Base-by-base conservation (phyloP, 108 stramenopile genomes). In the Cyclotella baltica region DNA sequence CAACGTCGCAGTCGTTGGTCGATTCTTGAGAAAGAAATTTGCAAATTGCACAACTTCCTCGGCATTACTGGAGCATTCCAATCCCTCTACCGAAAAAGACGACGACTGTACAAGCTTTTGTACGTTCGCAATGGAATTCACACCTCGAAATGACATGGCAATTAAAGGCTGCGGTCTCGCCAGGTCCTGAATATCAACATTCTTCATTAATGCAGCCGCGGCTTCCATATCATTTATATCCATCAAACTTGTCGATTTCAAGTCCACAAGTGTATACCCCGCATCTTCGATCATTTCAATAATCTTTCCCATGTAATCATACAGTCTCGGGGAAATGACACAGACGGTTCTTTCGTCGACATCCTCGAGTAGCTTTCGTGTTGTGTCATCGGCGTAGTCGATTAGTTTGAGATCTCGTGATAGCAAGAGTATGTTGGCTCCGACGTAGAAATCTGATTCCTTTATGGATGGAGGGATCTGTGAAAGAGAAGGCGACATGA, bases 1-100 rank as follows among this genome's bases (percentile, higher is more conserved):
- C 18, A 89, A 85, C 4, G 88, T 89, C 0, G 92, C 90, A 16
- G 92, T 89, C 18, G 80, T 70, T 27, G 27, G 34, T 1, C 43
- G 66, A 22, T 38, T 1, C 38, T 40, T 56, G 27, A 68, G 65
- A 51, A 79, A 72, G 38, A 77, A 77, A 30, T 50, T 55, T 19
- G 38, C 62, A 47, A 79, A 80, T 16, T 23, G 25, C 29, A 38
- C 11, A 36, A 56, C 80, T 27, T 77, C 76, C 22, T 81, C 38
- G 0, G 28, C 62, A 70, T 64, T 48, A 30, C 40, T 38, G 18
- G 73, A 73, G 40, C 67, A 74, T 1, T 36, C 46, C 4, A 70
- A 25, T n/a, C 67, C 72, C 27, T 35, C 38, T 31, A 51, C 47
- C 15, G 36, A 50, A 36, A 80, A 74, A 20, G 80, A 55, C 2